phyloP scores from a whole-genome alignment of 192 early-diverging fungal species.

The Coemansia interrupta region DNA sequence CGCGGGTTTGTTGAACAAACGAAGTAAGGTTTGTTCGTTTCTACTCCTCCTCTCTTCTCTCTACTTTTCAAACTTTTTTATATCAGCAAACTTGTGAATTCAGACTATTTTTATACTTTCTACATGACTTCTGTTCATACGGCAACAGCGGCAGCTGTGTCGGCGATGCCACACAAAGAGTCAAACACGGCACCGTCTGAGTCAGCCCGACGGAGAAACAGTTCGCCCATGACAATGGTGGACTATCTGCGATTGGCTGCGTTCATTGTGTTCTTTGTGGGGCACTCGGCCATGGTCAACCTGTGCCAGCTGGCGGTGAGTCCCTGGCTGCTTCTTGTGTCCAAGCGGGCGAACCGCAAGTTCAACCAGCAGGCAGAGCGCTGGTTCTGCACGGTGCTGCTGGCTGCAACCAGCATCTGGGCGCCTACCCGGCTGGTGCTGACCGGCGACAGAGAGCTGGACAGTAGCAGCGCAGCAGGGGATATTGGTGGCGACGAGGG shows the following conservation, averaged over 20 bases:
- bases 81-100: not conserved
- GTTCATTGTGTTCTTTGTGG: constrained; percentile 39
- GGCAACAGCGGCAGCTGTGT: not conserved
- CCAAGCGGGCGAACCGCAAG: constrained; percentile 29
- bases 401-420: constrained; percentile 36
- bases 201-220: constrained; percentile 34
- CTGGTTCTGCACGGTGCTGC: constrained; percentile 46
- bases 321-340: constrained; percentile 28
- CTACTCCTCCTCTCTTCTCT: not conserved
- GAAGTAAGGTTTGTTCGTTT: not conserved
- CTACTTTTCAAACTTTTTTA: not conserved
- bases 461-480: constrained; percentile 26
- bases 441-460: constrained; percentile 45
- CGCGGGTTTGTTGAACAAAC: too few species aligned
- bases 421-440: constrained; percentile 52
- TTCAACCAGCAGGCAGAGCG: constrained; percentile 54
- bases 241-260: constrained; percentile 26
- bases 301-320: constrained; percentile 40
- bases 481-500: constrained; percentile 13
- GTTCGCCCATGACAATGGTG: constrained; percentile 37
- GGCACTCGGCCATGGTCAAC: constrained; percentile 45
- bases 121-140: constrained; percentile 3
- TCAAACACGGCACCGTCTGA: not conserved
- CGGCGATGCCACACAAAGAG: constrained; percentile 1
- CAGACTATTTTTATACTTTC: not conserved